A percentile compares a stretch with the other conserved stretches of the same genome.
Conservation (phyloP, 169 alveolate genomes). For the Eimeria falciformis region DNA sequence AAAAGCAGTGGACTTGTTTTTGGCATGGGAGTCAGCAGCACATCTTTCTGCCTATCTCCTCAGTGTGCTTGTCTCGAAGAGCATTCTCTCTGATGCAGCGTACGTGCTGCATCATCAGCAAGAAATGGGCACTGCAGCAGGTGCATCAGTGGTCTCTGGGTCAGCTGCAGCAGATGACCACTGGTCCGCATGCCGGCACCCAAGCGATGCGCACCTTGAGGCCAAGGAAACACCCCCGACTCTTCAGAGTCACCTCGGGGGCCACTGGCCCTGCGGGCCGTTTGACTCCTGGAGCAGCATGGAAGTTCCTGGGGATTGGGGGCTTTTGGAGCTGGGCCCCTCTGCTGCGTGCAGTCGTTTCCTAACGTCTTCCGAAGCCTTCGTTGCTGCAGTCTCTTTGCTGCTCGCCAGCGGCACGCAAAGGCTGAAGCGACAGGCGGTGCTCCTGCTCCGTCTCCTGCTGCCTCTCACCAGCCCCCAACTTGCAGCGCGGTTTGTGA, state of each 20-base stretch:
- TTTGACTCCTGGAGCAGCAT: constrained; percentile 35
- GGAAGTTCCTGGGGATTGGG: not conserved
- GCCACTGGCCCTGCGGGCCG: not conserved
- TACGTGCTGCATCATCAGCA: constrained; percentile 19
- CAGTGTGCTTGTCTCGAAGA: constrained; percentile 38
- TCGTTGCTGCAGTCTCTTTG: constrained; percentile 46
- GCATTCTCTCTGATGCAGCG: not conserved
- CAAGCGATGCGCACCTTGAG: no score
- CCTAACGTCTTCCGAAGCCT: constrained; percentile 17
- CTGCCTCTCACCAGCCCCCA: constrained; percentile 71
- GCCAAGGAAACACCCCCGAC: no score
- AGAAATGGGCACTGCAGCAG: not conserved
- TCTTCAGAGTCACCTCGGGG: no score
- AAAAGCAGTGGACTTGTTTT: not conserved
- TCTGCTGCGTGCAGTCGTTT: not conserved
- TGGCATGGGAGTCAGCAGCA: constrained; percentile 56
- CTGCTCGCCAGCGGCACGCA: constrained; percentile 58
- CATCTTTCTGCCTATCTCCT: constrained; percentile 14
- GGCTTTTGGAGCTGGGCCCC: not conserved
- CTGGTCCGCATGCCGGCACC: no score
- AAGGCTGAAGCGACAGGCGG: constrained; percentile 59
- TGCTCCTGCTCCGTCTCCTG: constrained; percentile 51
- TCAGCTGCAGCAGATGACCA: constrained; percentile 2
- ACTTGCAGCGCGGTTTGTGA: constrained; percentile 30
- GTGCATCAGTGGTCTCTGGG: constrained; percentile 21